Evolutionary conservation across 2,329 filamentous ascomycete species (phyloP).

Genomic region (Fonsecaea monophora): DNA sequence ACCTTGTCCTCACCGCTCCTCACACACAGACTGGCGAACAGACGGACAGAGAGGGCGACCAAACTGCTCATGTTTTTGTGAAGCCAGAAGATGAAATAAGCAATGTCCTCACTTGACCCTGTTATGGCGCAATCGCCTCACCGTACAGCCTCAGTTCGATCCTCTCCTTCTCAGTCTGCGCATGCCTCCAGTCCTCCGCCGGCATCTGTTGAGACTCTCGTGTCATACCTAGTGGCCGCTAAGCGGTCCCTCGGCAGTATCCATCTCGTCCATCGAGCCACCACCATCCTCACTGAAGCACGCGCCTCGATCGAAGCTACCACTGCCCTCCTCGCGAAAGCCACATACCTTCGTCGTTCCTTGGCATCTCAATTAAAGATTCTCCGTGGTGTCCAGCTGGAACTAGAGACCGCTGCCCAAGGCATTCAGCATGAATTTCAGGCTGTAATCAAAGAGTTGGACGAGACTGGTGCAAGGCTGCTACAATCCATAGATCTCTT

Average conservation of each 20-base stretch:
- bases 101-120: slow-evolving; percentile 28
- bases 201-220: slow-evolving; percentile 70
- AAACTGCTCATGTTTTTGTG: neutral
- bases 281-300: slow-evolving; percentile 80
- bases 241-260: slow-evolving; percentile 88
- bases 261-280: slow-evolving; percentile 80
- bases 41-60: neutral
- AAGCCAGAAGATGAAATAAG: slow-evolving; percentile 11
- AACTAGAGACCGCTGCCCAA: slow-evolving; percentile 53
- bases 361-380: slow-evolving; percentile 60
- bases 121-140: slow-evolving; percentile 38
- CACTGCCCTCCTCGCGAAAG: slow-evolving; percentile 73
- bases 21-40: neutral
- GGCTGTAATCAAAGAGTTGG: slow-evolving; percentile 61
- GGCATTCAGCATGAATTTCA: slow-evolving; percentile 54
- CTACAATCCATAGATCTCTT: slow-evolving; percentile 62
- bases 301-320: slow-evolving; percentile 78
- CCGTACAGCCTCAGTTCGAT: slow-evolving; percentile 18
- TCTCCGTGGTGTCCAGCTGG: slow-evolving; percentile 52
- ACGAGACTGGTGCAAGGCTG: slow-evolving; percentile 64
- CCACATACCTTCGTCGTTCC: slow-evolving; percentile 69
- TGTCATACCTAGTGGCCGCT: slow-evolving; percentile 81
- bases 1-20: neutral
- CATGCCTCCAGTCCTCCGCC: slow-evolving; percentile 23
- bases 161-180: slow-evolving; percentile 32